Evolutionary conservation across 768 basidiomycete species (phyloP).

Genomic region (Artomyces pyxidatus): DNA sequence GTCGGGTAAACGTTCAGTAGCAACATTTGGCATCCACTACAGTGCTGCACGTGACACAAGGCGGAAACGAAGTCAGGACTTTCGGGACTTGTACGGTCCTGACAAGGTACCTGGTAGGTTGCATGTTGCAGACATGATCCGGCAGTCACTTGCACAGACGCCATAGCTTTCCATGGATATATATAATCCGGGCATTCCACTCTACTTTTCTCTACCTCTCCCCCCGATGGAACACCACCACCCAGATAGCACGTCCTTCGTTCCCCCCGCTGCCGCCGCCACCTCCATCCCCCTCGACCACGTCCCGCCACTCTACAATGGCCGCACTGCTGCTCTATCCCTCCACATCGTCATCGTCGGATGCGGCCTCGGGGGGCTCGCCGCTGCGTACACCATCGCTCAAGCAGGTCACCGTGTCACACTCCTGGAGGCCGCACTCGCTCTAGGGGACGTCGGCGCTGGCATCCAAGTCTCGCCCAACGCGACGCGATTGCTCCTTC

Average conservation of each 20-base stretch:
- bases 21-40: too few species aligned
- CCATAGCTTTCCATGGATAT: not conserved
- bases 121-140: too few species aligned
- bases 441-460: conserved; percentile 34
- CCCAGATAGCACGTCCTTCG: not conserved
- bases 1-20: too few species aligned
- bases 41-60: too few species aligned
- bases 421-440: conserved; percentile 29
- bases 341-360: conserved; percentile 34
- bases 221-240: not conserved
- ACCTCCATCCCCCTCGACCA: conserved; percentile 7
- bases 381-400: conserved; percentile 30
- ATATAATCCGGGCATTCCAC: not conserved
- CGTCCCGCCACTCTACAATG: conserved; percentile 20
- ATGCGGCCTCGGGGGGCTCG: conserved; percentile 34
- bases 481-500: conserved; percentile 26
- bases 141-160: too few species aligned
- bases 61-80: too few species aligned
- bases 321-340: conserved; percentile 23
- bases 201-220: not conserved
- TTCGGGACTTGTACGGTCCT: too few species aligned
- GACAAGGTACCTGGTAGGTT: too few species aligned
- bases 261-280: not conserved
- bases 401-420: conserved; percentile 33
- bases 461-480: conserved; percentile 38